Evolutionary conservation across 352 stramenopile genomes (phyloP), one percentile per base, ranked within the genome.

Genomic region (Pythium dissotocum): DNA sequence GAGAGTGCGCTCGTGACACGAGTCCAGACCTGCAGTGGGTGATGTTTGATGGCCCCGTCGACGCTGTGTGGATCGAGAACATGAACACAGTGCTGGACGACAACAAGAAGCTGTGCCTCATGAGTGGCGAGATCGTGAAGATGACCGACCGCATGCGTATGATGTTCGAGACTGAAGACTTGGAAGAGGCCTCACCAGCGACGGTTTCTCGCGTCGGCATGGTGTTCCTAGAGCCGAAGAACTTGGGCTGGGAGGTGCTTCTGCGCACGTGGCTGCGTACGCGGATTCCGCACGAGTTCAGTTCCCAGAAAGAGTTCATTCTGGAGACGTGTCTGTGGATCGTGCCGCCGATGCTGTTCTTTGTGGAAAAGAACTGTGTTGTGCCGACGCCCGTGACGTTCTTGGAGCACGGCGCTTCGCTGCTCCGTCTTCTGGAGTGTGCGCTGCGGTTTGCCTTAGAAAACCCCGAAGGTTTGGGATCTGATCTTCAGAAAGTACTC

Each of bases 71-170:
- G 88, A 95, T 95, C 62, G 88, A 95, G 65, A 95, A 94, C 75
- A 94, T 95, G 69, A 76, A 76, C 55, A 76, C 69, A 1, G 69
- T 76, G n/a, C 60, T 76, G 42, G 69, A 76, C 49, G 69, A 76
- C 60, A 76, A 76, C 60, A 71, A 70, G 40, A 76, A 72, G 44
- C 52, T 76, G 32, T 72, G 86, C 13, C 44, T 76, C 2, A 78
- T 93, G 53, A 92, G 85, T 57, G 94, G 94, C 6, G 94, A 98
- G 70, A 98, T 98, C 69, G 94, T 98, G 30, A 96, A 95, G 28
- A 98, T 98, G 94, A 97, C 87, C 8, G 89, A 97, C 18, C 77
- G 85, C 8, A 98, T 98, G 93, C 88, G 84, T n/a, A 98, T 98
- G 89, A 97, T 98, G 71, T 98, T 98, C 65, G 94, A 98, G 70